Base-by-base conservation (phyloP, 1,284 basidiomycete species). In the Ustilago hordei region DNA sequence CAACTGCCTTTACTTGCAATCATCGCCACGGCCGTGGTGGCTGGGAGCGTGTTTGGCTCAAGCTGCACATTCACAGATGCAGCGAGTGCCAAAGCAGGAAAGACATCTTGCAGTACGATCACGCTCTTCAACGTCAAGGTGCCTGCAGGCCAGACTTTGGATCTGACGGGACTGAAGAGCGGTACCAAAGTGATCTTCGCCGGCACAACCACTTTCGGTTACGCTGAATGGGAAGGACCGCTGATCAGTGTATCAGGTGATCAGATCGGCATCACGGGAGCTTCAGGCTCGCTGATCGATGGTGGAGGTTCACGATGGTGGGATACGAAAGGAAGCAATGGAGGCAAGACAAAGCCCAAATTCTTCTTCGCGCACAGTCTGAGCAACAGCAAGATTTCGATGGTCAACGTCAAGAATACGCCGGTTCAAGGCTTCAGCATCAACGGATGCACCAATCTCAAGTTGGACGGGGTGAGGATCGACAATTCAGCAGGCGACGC, bases 341-440 rank as follows among this genome's bases (percentile, higher is more conserved):
- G 69, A 8, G 69, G 74, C 23, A 69, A 69, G 48, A 64, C 47
- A 19, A 76, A 76, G 54, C 74, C 74, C n/a, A 76, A 72, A 53
- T 64, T 68, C 45, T 61, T 76, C 34, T 53, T 8, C 8, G 66
- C 60, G 5, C 69, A 69, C 50, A 54, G 54, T 1, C 15, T 76
- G 28, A 54, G 8, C 32, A 60, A 72, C 62, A 60, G 58, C 55
- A 52, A 45, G 28, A 76, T 76, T 34, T 36, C 19, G 11, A 23
- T 7, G 3, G 48, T 77, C 9, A 63, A 34, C n/a, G 36, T 77
- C 59, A 66, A 69, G 54, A 73, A 77, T 55, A 73, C 75, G 12
- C 75, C 74, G 11, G 64, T 73, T 12, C 70, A 77, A 23, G 75
- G 41, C 2, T 77, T 77, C 61, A 57, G 56, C 53, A 69, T 77